A percentile compares a stretch with the other conserved stretches of the same genome.
Conservation (phyloP, 371 early-diverging fungal genomes). For the Syncephalastrum monosporum region DNA sequence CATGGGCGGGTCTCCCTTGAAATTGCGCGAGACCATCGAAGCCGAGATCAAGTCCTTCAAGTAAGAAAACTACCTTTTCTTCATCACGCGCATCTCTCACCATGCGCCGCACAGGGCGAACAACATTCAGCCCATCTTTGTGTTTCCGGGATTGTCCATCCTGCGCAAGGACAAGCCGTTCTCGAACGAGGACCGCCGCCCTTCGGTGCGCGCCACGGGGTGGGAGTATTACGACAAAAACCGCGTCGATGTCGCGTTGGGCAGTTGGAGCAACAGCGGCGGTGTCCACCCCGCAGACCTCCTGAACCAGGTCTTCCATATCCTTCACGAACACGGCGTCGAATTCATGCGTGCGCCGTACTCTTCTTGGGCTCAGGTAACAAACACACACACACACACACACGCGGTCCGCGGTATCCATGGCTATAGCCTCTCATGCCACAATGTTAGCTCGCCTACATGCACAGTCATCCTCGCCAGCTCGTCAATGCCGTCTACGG, state of each 20-base stretch:
- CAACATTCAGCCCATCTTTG: constrained; percentile 73
- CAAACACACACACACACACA: too few species aligned
- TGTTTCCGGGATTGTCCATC: constrained; percentile 73
- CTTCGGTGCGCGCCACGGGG: constrained; percentile 59
- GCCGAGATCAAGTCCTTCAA: constrained; percentile 66
- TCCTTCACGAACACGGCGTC: constrained; percentile 61
- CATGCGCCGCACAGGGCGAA: constrained; percentile 37
- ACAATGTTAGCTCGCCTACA: constrained; percentile 63
- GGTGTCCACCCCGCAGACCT: constrained; percentile 63
- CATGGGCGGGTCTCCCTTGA: constrained; percentile 74
- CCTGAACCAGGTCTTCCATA: constrained; percentile 67
- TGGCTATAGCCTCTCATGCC: background rate
- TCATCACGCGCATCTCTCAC: background rate
- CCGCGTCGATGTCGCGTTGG: constrained; percentile 59
- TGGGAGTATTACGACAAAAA: constrained; percentile 76
- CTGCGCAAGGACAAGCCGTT: constrained; percentile 76
- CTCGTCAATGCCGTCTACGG: constrained; percentile 72
- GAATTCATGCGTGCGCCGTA: constrained; percentile 86
- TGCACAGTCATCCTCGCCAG: constrained; percentile 69
- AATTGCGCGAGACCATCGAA: constrained; percentile 59
- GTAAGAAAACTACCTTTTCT: constrained; percentile 23
- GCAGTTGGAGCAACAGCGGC: constrained; percentile 57
- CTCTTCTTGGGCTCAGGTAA: constrained; percentile 78
- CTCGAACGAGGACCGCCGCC: constrained; percentile 64
- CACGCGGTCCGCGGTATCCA: background rate